These are phyloP conservation scores for Ciborinia camelliae DNA, from an alignment of 2,329 filamentous ascomycete genomes.

Conservation along the genomic window DNA sequence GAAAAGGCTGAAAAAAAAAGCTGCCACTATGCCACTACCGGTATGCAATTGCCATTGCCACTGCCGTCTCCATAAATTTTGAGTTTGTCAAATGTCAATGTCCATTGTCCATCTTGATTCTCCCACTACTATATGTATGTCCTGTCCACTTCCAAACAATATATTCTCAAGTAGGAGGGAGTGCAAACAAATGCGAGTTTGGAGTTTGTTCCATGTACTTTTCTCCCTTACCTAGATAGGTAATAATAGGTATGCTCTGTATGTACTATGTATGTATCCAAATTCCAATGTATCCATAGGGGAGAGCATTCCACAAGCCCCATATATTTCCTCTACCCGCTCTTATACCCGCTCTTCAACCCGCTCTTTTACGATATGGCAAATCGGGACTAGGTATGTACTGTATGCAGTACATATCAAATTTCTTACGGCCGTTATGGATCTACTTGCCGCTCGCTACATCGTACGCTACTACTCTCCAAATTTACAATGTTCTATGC, in stretches of 20 bases:
- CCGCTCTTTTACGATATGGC: background rate
- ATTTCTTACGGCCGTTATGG: background rate
- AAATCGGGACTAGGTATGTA: background rate
- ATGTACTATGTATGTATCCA: too few relatives aligned
- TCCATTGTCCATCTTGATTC: background rate
- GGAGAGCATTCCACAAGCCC: background rate
- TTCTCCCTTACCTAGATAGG: too few relatives aligned
- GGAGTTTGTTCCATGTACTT: background rate
- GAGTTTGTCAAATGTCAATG: background rate
- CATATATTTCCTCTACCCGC: constrained; percentile 9
- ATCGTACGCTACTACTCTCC: too few relatives aligned
- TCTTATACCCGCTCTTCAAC: background rate
- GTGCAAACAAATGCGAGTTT: constrained; percentile 16
- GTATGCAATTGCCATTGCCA: too few relatives aligned
- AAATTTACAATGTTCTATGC: background rate
- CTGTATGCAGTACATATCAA: too few relatives aligned
- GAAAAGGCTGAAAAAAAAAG: background rate
- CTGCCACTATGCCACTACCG: background rate
- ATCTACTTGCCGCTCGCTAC: background rate
- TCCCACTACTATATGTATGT: too few relatives aligned
- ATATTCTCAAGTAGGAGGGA: background rate
- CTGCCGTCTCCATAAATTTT: background rate
- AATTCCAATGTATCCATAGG: too few relatives aligned
- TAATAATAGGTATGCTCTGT: too few relatives aligned
- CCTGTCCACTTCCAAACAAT: too few relatives aligned